These are phyloP conservation scores for Erythrophleum fordii DNA, from an alignment of 306 rosid genomes.

Conservation along the genomic window DNA sequence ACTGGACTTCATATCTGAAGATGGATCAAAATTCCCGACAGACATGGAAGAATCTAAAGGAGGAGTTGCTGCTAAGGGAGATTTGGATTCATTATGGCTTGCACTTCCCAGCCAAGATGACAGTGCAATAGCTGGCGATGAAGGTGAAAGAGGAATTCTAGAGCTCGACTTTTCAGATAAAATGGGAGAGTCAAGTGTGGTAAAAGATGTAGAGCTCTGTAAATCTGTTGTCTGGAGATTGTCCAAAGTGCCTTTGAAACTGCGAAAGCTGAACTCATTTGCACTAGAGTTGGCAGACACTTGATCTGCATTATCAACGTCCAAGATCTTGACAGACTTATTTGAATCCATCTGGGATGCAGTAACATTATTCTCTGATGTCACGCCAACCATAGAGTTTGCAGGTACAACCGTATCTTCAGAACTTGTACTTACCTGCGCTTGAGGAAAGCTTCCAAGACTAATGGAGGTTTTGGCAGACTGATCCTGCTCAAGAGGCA, in stretches of 20 bases:
- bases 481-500: slow-evolving; percentile 86
- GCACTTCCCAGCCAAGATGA: slow-evolving; percentile 87
- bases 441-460: slow-evolving; percentile 94
- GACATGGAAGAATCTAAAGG: slow-evolving; percentile 74
- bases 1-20: slow-evolving; percentile 68
- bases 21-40: slow-evolving; percentile 62
- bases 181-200: slow-evolving; percentile 72
- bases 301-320: slow-evolving; percentile 72
- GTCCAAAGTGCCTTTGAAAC: slow-evolving; percentile 54
- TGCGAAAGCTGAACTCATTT: slow-evolving; percentile 62
- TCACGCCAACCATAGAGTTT: slow-evolving; percentile 51
- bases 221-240: slow-evolving; percentile 63
- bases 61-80: slow-evolving; percentile 65
- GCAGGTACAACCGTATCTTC: slow-evolving; percentile 65
- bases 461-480: slow-evolving; percentile 87
- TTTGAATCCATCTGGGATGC: slow-evolving; percentile 53
- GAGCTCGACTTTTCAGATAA: slow-evolving; percentile 83
- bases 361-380: slow-evolving; percentile 46
- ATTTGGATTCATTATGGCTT: slow-evolving; percentile 61
- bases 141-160: slow-evolving; percentile 59
- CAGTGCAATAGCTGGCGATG: slow-evolving; percentile 79
- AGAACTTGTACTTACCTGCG: slow-evolving; percentile 86
- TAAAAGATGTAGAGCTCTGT: slow-evolving; percentile 70
- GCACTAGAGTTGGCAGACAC: slow-evolving; percentile 67
- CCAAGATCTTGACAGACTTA: slow-evolving; percentile 63